Base-by-base conservation (phyloP, 164 flowering plant genomes). In the Magnolia officinalis region DNA sequence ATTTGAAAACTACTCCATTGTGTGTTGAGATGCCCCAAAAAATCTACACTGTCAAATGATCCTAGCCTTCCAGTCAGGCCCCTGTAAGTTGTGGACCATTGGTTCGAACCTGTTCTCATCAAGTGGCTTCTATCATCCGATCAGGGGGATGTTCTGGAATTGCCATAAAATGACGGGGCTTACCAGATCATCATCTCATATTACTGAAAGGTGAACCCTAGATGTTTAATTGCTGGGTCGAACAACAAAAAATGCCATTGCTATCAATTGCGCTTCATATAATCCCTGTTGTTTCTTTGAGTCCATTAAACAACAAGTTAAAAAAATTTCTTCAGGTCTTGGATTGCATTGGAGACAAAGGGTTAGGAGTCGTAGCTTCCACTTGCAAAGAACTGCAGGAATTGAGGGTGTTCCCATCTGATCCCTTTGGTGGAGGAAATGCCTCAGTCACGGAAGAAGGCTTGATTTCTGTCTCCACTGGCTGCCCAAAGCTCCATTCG, bases 281-380 rank as follows among this genome's bases (percentile, higher is more conserved):
- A 55, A 8, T 37, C 13, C 10, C 19, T 55, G 18, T 55, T 55
- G 61, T 16, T 55, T 16, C 61, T 55, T 55, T 55, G 45, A 11
- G 61, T 55, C 45, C 2, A 11, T 55, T 55, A 11, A 55, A 55
- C 61, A 16, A 55, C 6, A 5, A 55, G 18, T 55, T 11, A 55
- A 55, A 55, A 52, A 52, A 6, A 14, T 75, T 4, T 69, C 1
- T 83, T 78, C 96, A 94, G 98, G 83, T 94, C 71, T 80, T 92
- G 80, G 98, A 94, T 78, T 84, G 85, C 65, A 90, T 94, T 75
- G 94, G 94, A 78, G 98, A 94, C 80, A 85, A 90, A 80, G 98
- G 96, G 63, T 87, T 93, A 0, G 85, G 29, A 59, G 88, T 85
- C n/a, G 94, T 94, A 16, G 95, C 98, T 79, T 82, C 87, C 6